Evolutionary conservation across 1,139 yeast species (phyloP), one percentile per base, ranked within the genome.

Genomic region (Taiozyma sp.): DNA sequence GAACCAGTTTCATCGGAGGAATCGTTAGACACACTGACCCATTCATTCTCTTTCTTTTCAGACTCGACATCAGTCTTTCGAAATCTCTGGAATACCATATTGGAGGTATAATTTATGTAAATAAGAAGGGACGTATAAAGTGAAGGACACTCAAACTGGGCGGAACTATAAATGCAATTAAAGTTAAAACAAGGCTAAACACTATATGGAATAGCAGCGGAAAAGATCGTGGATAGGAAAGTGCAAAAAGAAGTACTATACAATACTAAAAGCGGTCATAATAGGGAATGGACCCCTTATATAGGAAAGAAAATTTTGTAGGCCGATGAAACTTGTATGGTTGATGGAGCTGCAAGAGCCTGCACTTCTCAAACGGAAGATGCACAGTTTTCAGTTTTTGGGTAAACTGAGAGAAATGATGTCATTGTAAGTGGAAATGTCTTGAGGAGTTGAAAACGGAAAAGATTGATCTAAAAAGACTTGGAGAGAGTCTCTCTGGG

Each of bases 1-100:
- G 51, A 49, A 2, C 55, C 57, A 14, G 47, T 19, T n/a, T 48
- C 54, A 23, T 50, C 54, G 13, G 51, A 43, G 13, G 44, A 30
- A 28, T 19, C 22, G n/a, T 39, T 36, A n/a, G 50, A 52, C 12
- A 14, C 16, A 24, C 8, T 40, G 41, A 14, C 10, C 41, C 41
- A 47, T 32, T 50, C 50, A 4, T 24, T 19, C 12, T 50, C 53
- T 36, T 48, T 50, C 16, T 45, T 46, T 40, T 19, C 34, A 14
- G 49, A 34, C 13, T 50, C 45, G 23, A 47, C 32, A 10, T 46
- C 48, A 23, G 23, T 30, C 39, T 38, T 40, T n/a, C 29, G 16
- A 19, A 40, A 40, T 24, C 29, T 13, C 24, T 22, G 30, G 8
- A 40, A 40, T 8, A 19, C 43, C 47, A 45, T 45, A 6, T 45